Percentiles rank a stretch among this genome's conserved stretches.
These are phyloP conservation scores for Sporothrix brunneoviolacea DNA, from an alignment of 2,329 filamentous ascomycete species.

Conservation along the genomic window DNA sequence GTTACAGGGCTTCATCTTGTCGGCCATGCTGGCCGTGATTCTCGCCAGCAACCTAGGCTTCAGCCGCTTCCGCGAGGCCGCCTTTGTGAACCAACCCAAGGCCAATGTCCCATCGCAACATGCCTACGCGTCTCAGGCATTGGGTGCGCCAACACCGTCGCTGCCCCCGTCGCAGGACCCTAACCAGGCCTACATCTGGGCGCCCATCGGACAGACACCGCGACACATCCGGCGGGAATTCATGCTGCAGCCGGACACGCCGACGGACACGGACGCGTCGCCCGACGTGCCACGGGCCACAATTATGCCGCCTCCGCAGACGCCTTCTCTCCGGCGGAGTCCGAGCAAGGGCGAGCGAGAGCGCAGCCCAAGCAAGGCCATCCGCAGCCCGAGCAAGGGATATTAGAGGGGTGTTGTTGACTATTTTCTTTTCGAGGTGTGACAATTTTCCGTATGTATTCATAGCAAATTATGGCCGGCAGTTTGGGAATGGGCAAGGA, in stretches of 20 bases:
- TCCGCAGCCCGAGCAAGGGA: conserved; percentile 33
- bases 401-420: too few species aligned
- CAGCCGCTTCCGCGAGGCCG: conserved; percentile 29
- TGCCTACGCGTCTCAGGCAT: conserved; percentile 24
- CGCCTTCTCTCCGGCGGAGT: conserved; percentile 40
- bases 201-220: conserved; percentile 43
- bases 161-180: conserved; percentile 25
- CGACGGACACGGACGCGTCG: conserved; percentile 46
- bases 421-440: too few species aligned
- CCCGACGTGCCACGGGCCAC: conserved; percentile 34
- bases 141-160: conserved; percentile 17
- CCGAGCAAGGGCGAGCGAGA: conserved; percentile 45
- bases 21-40: conserved; percentile 41
- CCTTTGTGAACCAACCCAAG: conserved; percentile 15
- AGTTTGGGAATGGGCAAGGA: too few species aligned
- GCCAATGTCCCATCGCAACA: conserved; percentile 14
- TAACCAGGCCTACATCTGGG: conserved; percentile 41
- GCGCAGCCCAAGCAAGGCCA: conserved; percentile 41
- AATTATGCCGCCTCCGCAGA: conserved; percentile 38
- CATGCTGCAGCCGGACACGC: conserved; percentile 37
- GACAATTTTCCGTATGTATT: too few species aligned
- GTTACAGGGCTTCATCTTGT: conserved; percentile 43
- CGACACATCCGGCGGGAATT: conserved; percentile 37
- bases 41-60: conserved; percentile 46
- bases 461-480: too few species aligned